phyloP scores from a whole-genome alignment of 2,329 filamentous ascomycete species.

The Endoconidiophora polonica region DNA sequence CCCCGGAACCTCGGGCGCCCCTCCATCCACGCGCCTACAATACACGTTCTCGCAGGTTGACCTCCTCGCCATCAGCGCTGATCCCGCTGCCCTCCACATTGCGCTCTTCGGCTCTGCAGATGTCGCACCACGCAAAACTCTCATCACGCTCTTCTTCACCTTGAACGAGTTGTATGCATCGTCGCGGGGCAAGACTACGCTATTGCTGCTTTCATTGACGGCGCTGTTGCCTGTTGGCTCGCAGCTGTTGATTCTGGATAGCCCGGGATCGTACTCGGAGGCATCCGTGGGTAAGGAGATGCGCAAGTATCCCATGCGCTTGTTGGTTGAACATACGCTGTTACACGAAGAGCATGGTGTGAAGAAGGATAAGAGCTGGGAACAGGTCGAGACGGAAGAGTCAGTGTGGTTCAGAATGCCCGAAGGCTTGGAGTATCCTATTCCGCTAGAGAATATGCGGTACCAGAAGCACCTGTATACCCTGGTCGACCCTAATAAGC shows the following conservation, averaged over 20 bases:
- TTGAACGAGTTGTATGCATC: constrained; percentile 85
- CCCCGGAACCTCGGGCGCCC: constrained; percentile 23
- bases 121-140: constrained; percentile 20
- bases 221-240: constrained; percentile 38
- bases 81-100: constrained; percentile 18
- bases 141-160: constrained; percentile 82
- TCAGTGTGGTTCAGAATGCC: constrained; percentile 72
- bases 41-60: constrained; percentile 24
- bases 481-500: not conserved
- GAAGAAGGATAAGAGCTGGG: constrained; percentile 38
- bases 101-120: constrained; percentile 17
- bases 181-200: constrained; percentile 55
- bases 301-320: constrained; percentile 79
- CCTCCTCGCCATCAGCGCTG: constrained; percentile 24
- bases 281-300: constrained; percentile 47
- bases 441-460: constrained; percentile 83
- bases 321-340: constrained; percentile 73
- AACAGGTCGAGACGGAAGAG: constrained; percentile 57
- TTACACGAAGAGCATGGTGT: constrained; percentile 7
- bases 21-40: constrained; percentile 20
- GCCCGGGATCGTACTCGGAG: constrained; percentile 83
- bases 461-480: constrained; percentile 80
- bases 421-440: constrained; percentile 55
- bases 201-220: constrained; percentile 55
- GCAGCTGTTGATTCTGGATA: constrained; percentile 74